Evolutionary conservation across 2,329 filamentous ascomycete species (phyloP), one percentile per base, ranked within the genome.

Genomic region (Metarhizium anisopliae): DNA sequence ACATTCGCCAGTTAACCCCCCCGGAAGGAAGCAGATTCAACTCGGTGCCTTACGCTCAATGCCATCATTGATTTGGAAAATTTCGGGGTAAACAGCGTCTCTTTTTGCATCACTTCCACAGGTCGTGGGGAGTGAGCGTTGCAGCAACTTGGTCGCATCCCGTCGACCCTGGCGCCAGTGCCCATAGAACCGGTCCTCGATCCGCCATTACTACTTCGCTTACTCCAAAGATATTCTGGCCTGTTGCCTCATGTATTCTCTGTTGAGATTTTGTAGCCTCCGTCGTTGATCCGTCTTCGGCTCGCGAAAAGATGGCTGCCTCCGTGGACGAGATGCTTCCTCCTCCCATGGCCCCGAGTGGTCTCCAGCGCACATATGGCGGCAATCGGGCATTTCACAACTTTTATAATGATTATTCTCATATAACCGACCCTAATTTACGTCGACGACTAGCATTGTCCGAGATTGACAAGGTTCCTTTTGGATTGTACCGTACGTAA

Each of bases 401-500:
- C 69, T 89, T 88, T 68, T 81, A 85, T 73, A 87, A 87, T 66
- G 83, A 87, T 67, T 87, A 72, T 62, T 81, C 77, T 7, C 80
- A 83, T 60, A 81, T 86, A 38, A 67, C 80, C 60, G 87, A 93
- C 66, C 86, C 87, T n/a, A 89, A 90, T 63, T 80, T 92, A 63
- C 82, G 87, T 55, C 80, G 89, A 60, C 82, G 88, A 55, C 79
- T 89, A 56, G 89, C 89, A 29, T 79, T 93, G 55, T 86, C 87
- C 10, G 86, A 92, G 65, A 89, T 91, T 61, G 87, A 91, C 74
- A 88, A 89, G 73, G 84, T 87, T 3, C 84, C 84, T 0, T 90
- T 91, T 65, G 85, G 87, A 62, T 82, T 86, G 74, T 87, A 89
- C 68, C 88, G 74, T 75, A 66, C 40, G 72, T 71, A 36, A 16